Conservation (phyloP, 345 rosid species). For the Salix brachista region DNA sequence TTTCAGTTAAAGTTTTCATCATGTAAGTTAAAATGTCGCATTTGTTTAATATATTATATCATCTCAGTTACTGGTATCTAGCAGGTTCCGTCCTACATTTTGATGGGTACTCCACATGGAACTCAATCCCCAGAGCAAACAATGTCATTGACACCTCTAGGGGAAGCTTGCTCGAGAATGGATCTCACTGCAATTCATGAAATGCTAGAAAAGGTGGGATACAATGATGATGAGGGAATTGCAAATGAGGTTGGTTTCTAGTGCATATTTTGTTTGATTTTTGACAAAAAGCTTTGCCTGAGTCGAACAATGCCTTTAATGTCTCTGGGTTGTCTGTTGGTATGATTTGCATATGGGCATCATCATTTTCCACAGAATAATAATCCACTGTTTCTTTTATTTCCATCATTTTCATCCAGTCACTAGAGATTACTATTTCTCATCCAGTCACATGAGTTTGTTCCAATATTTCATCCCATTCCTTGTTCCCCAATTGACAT, state of each 20-base stretch:
- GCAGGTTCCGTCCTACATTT: conserved; percentile 64
- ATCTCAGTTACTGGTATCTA: conserved; percentile 1
- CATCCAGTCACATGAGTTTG: background rate
- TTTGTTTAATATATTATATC: background rate
- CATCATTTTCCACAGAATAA: background rate
- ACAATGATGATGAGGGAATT: conserved; percentile 75
- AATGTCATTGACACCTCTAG: conserved; percentile 53
- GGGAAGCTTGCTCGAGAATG: conserved; percentile 79
- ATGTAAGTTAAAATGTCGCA: background rate
- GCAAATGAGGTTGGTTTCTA: conserved; percentile 67
- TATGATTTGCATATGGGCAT: background rate
- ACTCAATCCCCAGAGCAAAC: conserved; percentile 45
- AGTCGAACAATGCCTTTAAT: background rate
- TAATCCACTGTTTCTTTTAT: background rate
- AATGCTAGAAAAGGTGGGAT: conserved; percentile 66
- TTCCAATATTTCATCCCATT: background rate
- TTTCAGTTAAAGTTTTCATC: background rate
- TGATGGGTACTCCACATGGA: conserved; percentile 73
- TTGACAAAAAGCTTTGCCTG: background rate
- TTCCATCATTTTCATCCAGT: background rate
- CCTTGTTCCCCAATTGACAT: background rate
- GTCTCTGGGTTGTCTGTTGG: background rate
- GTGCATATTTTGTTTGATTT: background rate
- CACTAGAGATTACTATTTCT: background rate
- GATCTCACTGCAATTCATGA: conserved; percentile 82